Evolutionary conservation across 1,139 yeast species (phyloP), one percentile per base, ranked within the genome.

Genomic region (Geotrichum histeridarum): DNA sequence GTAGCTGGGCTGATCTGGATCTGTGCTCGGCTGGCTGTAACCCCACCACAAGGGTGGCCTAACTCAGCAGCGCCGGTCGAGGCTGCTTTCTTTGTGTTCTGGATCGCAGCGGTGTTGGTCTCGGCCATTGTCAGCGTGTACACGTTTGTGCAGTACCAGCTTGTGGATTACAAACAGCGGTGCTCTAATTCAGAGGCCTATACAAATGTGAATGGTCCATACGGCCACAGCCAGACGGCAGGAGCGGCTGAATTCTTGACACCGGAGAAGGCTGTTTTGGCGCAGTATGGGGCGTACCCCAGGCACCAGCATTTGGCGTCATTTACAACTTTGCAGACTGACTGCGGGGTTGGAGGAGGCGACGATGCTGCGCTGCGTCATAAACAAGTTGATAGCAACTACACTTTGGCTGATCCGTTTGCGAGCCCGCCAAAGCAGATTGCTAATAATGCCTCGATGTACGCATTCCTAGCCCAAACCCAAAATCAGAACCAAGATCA

Each of bases 1-100:
- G 32, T 52, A 8, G 22, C 47, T 18, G 55, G 55, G 5, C 42
- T 42, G 17, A 30, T 43, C 15, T 48, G 51, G 51, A 37, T 48
- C 31, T 48, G 55, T 32, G 37, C 46, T 11, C 41, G 50, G 8
- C 4, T 51, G 11, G 43, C 50, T 1, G 8, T 17, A 22, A 17
- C 39, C 15, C 27, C 14, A 8, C 12, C 27, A 15, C 27, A 22
- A 6, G 9, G 32, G 27, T 9, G 27, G 38, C 38, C 27, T 5
- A 12, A 15, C 17, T 14, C 14, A n/a, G 27, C n/a, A 37, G 31
- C 30, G 27, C 42, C 18, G 9, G 33, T 44, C 38, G 47, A 46
- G 22, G 31, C 42, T 7, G 49, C 45, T 2, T 36, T 41, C 42
- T 43, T 52, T n/a, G 38, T 48, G 12, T 31, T 48, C 18, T 52